Base-by-base conservation (phyloP, 352 stramenopile species). In the Globisporangium spiculum region DNA sequence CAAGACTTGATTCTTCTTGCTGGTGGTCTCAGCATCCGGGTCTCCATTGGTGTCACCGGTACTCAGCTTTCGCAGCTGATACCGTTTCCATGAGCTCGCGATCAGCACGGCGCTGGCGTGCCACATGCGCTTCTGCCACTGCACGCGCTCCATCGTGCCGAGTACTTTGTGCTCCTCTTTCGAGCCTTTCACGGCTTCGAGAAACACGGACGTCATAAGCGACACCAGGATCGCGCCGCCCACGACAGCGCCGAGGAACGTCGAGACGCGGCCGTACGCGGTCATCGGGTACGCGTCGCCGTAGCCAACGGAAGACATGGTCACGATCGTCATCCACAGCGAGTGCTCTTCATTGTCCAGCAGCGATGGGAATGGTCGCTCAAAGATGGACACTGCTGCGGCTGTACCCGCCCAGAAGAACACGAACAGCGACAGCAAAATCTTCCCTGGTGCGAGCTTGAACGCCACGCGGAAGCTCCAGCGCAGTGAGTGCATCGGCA, bases 321-420 rank as follows among this genome's bases (percentile, higher is more conserved):
- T 88, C 58, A 86, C 83, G 24, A 91, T 81, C 2, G 78, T 80
- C 30, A 91, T 73, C 83, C 83, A 91, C 32, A 91, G 67, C 30
- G 80, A 81, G 59, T 89, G 75, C 32, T 82, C 78, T 59, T 91
- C 81, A 8, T 76, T 74, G 52, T 90, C 79, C 8, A 91, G 57
- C 10, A 79, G 72, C 4, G 79, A 89, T 1, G 83, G 81, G 58
- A 88, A 84, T 5, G 83, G 83, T 6, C 81, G 72, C 66, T 90
- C 83, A 48, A 90, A 79, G 10, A 89, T 85, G 9, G 79, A 86
- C 14, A 91, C 74, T 0, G 79, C 68, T 18, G 78, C 73, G 2
- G 83, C 71, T 4, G 83, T 91, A 4, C 73, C 80, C 9, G 68
- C 68, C 79, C 79, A 88, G 9, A 91, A 72, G 1, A 78, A 61